Evolutionary conservation across 129 eudicot genomes (phyloP).

Genomic region (Mikania micrantha): DNA sequence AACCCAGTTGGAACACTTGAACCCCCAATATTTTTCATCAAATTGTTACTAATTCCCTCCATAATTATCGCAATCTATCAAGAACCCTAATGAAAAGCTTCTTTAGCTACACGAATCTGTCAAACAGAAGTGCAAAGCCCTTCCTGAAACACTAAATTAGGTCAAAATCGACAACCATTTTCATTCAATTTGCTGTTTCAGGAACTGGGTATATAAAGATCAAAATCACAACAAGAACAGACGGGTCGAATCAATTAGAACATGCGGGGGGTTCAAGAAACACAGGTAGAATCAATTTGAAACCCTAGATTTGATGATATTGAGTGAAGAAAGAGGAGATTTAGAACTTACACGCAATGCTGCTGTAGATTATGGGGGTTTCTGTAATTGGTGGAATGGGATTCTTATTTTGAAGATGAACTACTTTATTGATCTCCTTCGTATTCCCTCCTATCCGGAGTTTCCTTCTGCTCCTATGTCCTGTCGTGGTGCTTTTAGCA

Average conservation of each 20-base stretch:
- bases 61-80: constrained; percentile 14
- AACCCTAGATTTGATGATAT: constrained; percentile 32
- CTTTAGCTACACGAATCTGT: constrained; percentile 1
- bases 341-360: constrained; percentile 9
- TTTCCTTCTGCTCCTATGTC: background rate
- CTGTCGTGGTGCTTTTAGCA: constrained; percentile 14
- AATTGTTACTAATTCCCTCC: constrained; percentile 34
- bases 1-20: constrained; percentile 18
- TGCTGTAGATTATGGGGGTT: background rate
- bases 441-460: constrained; percentile 1
- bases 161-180: constrained; percentile 5
- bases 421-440: background rate
- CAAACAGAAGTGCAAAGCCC: too few relatives aligned
- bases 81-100: background rate
- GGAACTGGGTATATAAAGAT: background rate
- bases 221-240: background rate
- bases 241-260: background rate
- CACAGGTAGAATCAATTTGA: background rate
- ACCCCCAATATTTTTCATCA: constrained; percentile 37
- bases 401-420: background rate
- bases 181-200: background rate
- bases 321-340: background rate
- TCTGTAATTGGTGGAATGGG: background rate
- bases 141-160: constrained; percentile 5
- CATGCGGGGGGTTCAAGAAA: too few relatives aligned